Evolutionary conservation across 2,329 filamentous ascomycete species (phyloP).

Genomic region (Phoma sp.): DNA sequence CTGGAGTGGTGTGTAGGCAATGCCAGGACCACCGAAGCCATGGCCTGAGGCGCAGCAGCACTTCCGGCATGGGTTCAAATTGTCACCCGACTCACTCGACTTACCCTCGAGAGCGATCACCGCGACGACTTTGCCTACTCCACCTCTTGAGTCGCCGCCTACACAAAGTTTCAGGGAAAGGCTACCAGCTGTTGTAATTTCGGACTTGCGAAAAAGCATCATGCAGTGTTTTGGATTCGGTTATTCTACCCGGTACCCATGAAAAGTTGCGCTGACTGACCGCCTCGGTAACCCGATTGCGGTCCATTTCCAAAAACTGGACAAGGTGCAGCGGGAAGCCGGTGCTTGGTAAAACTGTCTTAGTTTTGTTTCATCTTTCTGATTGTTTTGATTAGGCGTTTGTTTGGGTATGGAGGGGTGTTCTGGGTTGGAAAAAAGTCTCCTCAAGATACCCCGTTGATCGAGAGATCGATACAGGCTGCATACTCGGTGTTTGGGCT

Average conservation of each 20-base stretch:
- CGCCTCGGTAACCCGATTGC: neutral
- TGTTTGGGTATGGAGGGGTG: conserved; percentile 11
- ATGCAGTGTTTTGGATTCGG: no score
- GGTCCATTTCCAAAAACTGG: neutral
- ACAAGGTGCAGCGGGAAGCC: neutral
- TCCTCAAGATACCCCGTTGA: conserved; percentile 20
- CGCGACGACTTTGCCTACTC: no score
- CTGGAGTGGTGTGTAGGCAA: conserved; percentile 35
- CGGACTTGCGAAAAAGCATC: no score
- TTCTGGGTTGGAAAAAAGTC: conserved; percentile 20
- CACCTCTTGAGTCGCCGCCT: no score
- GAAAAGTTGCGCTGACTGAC: no score
- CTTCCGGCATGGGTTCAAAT: no score
- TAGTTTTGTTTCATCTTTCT: no score
- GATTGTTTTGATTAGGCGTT: conserved; percentile 5
- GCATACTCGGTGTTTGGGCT: conserved; percentile 8
- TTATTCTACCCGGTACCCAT: no score
- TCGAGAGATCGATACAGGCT: neutral
- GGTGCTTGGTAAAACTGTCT: neutral
- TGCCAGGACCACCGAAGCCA: neutral
- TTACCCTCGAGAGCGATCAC: no score
- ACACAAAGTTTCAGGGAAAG: no score
- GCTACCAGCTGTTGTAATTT: no score
- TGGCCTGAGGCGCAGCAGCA: neutral
- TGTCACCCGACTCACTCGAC: no score